These are phyloP conservation scores for Aspergillus fumigatus DNA, from an alignment of 2,329 filamentous ascomycete genomes.

Conservation along the genomic window DNA sequence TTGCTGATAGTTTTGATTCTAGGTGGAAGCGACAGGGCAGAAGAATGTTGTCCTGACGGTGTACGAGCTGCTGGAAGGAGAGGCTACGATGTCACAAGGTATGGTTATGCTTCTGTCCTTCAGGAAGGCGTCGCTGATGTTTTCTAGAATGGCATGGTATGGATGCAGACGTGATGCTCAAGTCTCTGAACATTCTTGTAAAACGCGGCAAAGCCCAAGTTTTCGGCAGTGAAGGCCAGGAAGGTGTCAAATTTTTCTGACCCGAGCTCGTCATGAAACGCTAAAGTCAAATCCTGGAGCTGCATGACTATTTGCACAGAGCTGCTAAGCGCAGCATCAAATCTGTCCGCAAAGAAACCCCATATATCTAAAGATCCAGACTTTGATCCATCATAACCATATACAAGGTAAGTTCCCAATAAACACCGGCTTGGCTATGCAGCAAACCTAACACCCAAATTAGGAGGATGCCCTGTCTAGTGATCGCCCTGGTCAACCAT, in stretches of 20 bases:
- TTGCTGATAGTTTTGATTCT: conserved; percentile 3
- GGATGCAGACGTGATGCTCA: conserved; percentile 74
- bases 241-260: conserved; percentile 96
- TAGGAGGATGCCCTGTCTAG: background rate
- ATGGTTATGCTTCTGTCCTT: conserved; percentile 23
- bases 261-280: background rate
- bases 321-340: background rate
- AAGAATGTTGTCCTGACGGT: conserved; percentile 84
- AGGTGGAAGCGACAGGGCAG: conserved; percentile 77
- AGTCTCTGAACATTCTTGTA: conserved; percentile 73
- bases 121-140: conserved; percentile 1
- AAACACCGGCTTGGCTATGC: background rate
- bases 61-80: conserved; percentile 87
- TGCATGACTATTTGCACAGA: background rate
- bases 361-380: background rate
- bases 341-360: background rate
- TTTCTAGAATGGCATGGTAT: conserved; percentile 76
- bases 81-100: conserved; percentile 68
- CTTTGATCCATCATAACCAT: background rate
- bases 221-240: conserved; percentile 81
- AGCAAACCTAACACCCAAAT: background rate
- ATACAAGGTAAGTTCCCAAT: background rate
- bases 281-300: background rate
- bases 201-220: conserved; percentile 90
- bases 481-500: conserved; percentile 21